Percentiles rank a stretch among this genome's conserved stretches.
Evolutionary conservation across 2,329 filamentous ascomycete genomes (phyloP).

Genomic region (Aspergillus awamori): DNA sequence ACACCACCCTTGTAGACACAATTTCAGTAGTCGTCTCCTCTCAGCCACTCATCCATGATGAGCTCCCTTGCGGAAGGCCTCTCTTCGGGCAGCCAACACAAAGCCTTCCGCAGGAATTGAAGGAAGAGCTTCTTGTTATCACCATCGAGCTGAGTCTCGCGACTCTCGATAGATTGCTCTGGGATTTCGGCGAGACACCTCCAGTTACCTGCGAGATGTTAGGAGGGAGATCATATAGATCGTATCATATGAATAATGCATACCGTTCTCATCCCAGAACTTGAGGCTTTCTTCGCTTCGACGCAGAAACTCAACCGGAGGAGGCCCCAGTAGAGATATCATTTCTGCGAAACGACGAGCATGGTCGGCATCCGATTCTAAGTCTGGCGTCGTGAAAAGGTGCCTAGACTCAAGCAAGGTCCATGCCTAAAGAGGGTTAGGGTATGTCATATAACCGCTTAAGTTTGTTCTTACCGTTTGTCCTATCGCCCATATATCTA

Average conservation of each 20-base stretch:
- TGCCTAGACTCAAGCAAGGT: no score
- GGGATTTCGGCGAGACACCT: constrained; percentile 27
- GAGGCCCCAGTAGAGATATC: constrained; percentile 44
- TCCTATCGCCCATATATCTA: constrained; percentile 54
- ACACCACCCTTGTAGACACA: no score
- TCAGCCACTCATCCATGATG: constrained; percentile 22
- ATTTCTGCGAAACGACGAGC: constrained; percentile 50
- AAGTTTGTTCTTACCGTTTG: constrained; percentile 40
- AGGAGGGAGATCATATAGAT: no score
- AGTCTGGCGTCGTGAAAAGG: constrained; percentile 22
- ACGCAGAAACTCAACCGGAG: constrained; percentile 37
- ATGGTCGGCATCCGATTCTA: constrained; percentile 35
- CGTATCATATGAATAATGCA: no score
- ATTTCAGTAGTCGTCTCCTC: constrained; percentile 16
- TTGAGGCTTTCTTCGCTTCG: constrained; percentile 30
- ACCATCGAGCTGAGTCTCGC: constrained; percentile 20
- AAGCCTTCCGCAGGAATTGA: constrained; percentile 31
- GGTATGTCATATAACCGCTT: no score
- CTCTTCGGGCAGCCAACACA: constrained; percentile 33
- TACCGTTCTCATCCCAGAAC: constrained; percentile 42
- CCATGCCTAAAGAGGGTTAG: no score
- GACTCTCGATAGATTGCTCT: constrained; percentile 25
- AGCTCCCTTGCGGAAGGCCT: constrained; percentile 27
- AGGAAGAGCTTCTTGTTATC: constrained; percentile 29
- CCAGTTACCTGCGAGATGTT: constrained; percentile 27